Conservation (phyloP, 257 asterid species). For the Lycium barbarum region DNA sequence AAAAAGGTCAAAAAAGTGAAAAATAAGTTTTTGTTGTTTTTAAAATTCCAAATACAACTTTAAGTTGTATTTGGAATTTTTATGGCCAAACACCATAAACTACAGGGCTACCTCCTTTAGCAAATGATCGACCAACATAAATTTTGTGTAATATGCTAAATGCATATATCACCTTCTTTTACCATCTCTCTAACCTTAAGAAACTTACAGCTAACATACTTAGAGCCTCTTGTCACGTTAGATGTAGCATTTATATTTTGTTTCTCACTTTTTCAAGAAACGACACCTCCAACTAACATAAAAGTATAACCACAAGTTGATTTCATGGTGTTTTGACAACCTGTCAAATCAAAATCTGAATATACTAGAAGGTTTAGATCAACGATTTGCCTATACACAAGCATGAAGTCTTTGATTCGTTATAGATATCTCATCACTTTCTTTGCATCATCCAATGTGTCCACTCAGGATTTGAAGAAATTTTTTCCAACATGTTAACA, state of each 20-base stretch:
- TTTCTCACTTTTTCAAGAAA: no score
- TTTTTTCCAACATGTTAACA: not conserved
- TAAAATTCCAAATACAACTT: no score
- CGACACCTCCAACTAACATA: not conserved
- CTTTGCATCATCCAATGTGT: not conserved
- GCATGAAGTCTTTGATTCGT: not conserved
- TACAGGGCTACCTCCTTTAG: not conserved
- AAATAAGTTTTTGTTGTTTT: no score
- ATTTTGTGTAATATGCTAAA: not conserved
- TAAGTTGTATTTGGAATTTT: no score
- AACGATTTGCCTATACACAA: not conserved
- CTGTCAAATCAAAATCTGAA: not conserved
- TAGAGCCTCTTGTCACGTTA: no score
- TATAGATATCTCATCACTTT: constrained; percentile 11
- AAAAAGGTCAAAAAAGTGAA: no score
- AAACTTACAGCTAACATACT: no score
- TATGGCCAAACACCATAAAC: no score
- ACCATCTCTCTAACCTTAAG: no score
- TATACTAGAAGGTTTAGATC: not conserved
- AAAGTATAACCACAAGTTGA: not conserved
- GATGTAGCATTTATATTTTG: no score
- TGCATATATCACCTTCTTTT: not conserved
- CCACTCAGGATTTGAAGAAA: not conserved
- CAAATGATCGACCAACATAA: not conserved
- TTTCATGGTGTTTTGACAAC: not conserved